Conservation (phyloP, 1,284 basidiomycete genomes). For the Apiotrichum domesticum region DNA sequence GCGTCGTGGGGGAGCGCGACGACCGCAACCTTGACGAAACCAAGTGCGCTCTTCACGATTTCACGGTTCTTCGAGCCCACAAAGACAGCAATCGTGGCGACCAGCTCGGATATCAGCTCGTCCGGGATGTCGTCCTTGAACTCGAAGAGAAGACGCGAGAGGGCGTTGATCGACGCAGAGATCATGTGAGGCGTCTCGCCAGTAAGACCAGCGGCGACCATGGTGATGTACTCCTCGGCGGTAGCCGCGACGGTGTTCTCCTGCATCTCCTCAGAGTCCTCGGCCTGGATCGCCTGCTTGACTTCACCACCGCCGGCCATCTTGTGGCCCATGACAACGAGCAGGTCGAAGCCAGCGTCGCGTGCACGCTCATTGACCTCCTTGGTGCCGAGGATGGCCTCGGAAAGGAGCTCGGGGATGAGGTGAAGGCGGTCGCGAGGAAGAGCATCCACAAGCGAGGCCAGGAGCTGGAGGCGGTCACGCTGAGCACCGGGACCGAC, state of each 20-base stretch:
- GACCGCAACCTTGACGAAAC: slow-evolving; percentile 88
- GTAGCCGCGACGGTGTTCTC: slow-evolving; percentile 65
- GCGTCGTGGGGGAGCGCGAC: slow-evolving; percentile 71
- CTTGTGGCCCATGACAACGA: slow-evolving; percentile 87
- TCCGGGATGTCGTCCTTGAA: slow-evolving; percentile 77
- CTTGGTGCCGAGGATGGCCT: slow-evolving; percentile 95
- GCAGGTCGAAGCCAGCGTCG: slow-evolving; percentile 79
- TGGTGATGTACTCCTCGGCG: slow-evolving; percentile 90
- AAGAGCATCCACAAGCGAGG: slow-evolving; percentile 65
- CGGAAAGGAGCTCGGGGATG: slow-evolving; percentile 83
- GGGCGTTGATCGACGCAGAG: slow-evolving; percentile 88
- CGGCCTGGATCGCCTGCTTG: slow-evolving; percentile 64
- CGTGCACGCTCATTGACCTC: slow-evolving; percentile 93
- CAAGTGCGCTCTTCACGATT: slow-evolving; percentile 93
- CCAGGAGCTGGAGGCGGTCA: slow-evolving; percentile 77
- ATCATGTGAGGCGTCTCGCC: slow-evolving; percentile 97
- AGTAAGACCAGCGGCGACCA: slow-evolving; percentile 92
- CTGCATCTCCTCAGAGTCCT: slow-evolving; percentile 59
- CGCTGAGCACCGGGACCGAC: slow-evolving; percentile 80
- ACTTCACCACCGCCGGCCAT: slow-evolving; percentile 85
- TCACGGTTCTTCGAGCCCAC: slow-evolving; percentile 89
- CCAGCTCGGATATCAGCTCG: slow-evolving; percentile 77
- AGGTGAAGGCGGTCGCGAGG: slow-evolving; percentile 70
- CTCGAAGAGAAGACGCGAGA: slow-evolving; percentile 91
- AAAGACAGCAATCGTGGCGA: slow-evolving; percentile 84